These are phyloP conservation scores for Leucocoprinus birnbaumii DNA, from an alignment of 768 basidiomycete species.

Conservation along the genomic window DNA sequence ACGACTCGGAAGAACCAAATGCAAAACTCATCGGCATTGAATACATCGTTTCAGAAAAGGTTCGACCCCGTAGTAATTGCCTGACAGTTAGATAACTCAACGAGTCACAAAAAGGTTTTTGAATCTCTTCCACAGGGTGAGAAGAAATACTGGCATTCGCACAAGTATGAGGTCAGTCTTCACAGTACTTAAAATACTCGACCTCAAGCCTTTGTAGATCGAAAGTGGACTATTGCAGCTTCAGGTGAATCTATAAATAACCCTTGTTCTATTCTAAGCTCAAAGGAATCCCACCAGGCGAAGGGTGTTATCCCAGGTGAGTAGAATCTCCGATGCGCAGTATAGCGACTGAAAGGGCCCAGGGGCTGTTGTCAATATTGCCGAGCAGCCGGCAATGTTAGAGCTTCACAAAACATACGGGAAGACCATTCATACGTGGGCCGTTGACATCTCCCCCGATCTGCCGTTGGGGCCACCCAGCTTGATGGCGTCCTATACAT, in stretches of 20 bases:
- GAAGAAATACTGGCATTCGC: constrained; percentile 13
- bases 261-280: not conserved
- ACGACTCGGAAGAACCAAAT: constrained; percentile 6
- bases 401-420: constrained; percentile 13
- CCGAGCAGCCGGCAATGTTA: constrained; percentile 14
- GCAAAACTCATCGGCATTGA: constrained; percentile 12
- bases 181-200: not conserved
- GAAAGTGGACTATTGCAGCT: constrained; percentile 12
- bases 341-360: not conserved
- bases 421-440: constrained; percentile 13
- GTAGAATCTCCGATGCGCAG: not conserved
- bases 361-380: constrained; percentile 3
- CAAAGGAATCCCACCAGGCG: not conserved
- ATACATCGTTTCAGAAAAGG: constrained; percentile 13
- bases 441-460: constrained; percentile 7
- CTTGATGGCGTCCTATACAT: constrained; percentile 7
- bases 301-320: not conserved
- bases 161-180: constrained; percentile 5
- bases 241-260: not conserved
- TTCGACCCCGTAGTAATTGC: no score
- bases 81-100: no score
- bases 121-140: constrained; percentile 5
- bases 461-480: constrained; percentile 9
- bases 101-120: constrained; percentile 2
- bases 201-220: not conserved